These are phyloP conservation scores for Sclerotinia borealis DNA, from an alignment of 2,329 filamentous ascomycete species.

Conservation along the genomic window DNA sequence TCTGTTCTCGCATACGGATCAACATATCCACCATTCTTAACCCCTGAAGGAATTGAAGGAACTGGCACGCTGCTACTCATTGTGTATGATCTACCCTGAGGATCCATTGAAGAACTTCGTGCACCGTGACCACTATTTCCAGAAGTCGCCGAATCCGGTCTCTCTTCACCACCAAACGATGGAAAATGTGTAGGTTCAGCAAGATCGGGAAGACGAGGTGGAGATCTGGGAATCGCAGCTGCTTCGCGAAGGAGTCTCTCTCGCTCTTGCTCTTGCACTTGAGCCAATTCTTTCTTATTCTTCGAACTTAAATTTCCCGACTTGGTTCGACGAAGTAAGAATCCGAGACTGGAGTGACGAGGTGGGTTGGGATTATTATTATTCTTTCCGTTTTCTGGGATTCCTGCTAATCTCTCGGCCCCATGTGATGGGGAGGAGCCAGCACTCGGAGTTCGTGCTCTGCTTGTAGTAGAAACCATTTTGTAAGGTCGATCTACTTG, in stretches of 20 bases:
- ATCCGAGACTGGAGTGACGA: constrained; percentile 46
- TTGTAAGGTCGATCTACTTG: constrained; percentile 12
- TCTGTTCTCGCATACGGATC: constrained; percentile 80
- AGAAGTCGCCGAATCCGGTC: constrained; percentile 57
- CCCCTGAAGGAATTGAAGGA: constrained; percentile 47
- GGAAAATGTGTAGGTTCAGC: constrained; percentile 26
- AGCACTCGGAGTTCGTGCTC: constrained; percentile 35
- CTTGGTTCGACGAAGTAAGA: constrained; percentile 62
- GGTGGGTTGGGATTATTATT: constrained; percentile 19
- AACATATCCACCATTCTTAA: constrained; percentile 44
- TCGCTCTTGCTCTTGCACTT: constrained; percentile 43
- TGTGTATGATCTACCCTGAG: constrained; percentile 31
- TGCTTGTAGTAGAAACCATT: constrained; percentile 32
- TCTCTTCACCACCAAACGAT: constrained; percentile 52
- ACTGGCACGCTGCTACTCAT: constrained; percentile 38
- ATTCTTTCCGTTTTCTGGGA: constrained; percentile 32
- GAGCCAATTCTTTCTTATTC: constrained; percentile 53
- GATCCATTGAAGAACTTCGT: constrained; percentile 47
- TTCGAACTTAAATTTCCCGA: constrained; percentile 57
- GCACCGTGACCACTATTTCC: constrained; percentile 37
- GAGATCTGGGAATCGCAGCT: constrained; percentile 48
- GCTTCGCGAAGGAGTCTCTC: constrained; percentile 49
- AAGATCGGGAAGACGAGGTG: constrained; percentile 51
- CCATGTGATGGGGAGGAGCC: constrained; percentile 27
- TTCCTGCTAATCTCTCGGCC: constrained; percentile 32